Conservation (phyloP, 2,329 filamentous ascomycete species). For the Pseudocercospora eumusae region DNA sequence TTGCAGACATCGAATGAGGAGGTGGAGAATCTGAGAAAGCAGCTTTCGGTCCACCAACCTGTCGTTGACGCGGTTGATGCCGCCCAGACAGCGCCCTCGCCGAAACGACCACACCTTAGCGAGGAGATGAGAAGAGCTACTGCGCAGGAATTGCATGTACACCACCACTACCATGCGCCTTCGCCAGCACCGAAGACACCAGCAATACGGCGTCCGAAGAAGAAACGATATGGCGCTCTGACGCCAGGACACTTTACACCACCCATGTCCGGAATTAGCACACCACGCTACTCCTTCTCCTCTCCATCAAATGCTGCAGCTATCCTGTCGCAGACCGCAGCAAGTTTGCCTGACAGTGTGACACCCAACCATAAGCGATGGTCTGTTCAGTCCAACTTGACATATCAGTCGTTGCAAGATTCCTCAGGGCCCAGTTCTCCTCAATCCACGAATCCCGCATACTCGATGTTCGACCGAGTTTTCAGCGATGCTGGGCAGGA, state of each 20-base stretch:
- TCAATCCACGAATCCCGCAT: conserved; percentile 66
- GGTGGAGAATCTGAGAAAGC: conserved; percentile 81
- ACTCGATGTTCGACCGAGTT: conserved; percentile 74
- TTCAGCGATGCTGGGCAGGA: conserved; percentile 61
- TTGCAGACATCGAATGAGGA: conserved; percentile 90
- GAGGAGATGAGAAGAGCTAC: conserved; percentile 66
- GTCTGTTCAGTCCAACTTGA: conserved; percentile 62
- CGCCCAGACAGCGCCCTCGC: conserved; percentile 19
- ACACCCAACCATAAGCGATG: conserved; percentile 58
- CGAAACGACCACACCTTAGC: conserved; percentile 53
- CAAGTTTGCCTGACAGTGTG: conserved; percentile 55
- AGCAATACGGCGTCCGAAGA: conserved; percentile 59
- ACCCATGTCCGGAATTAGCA: conserved; percentile 41
- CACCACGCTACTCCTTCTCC: conserved; percentile 44
- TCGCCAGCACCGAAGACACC: conserved; percentile 41
- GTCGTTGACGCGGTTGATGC: conserved; percentile 46
- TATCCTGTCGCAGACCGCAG: conserved; percentile 64
- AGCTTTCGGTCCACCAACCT: conserved; percentile 77
- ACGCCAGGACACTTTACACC: conserved; percentile 55
- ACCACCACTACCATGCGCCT: conserved; percentile 84
- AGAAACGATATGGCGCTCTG: conserved; percentile 65
- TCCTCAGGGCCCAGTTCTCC: conserved; percentile 83
- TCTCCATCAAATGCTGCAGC: conserved; percentile 55
- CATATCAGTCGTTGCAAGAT: conserved; percentile 62
- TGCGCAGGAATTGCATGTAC: conserved; percentile 82